Evolutionary conservation across 2,329 filamentous ascomycete genomes (phyloP).

Genomic region (Sporothrix brunneoviolacea): DNA sequence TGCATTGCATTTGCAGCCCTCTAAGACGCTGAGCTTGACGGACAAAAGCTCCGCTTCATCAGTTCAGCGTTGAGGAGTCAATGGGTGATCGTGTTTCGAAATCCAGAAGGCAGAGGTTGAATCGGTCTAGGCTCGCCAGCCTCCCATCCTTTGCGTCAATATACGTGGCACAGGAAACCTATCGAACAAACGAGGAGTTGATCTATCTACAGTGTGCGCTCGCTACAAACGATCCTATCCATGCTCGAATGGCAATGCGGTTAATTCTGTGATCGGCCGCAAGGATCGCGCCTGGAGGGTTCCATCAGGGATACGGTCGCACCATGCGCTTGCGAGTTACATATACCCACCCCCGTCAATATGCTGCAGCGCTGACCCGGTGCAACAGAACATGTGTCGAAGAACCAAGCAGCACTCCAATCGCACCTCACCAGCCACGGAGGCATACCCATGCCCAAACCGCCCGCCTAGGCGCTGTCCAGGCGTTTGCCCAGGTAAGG

Average conservation of each 20-base stretch:
- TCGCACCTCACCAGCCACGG: neutral
- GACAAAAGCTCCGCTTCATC: no score
- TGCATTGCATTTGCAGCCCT: neutral
- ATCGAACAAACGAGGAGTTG: neutral
- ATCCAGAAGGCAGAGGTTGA: neutral
- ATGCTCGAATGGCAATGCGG: slow-evolving; percentile 5
- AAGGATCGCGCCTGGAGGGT: slow-evolving; percentile 3
- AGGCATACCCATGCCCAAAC: neutral
- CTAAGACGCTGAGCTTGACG: neutral
- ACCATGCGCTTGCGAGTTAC: slow-evolving; percentile 15
- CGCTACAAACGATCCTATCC: neutral
- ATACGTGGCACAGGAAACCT: no score
- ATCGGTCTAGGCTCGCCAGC: neutral
- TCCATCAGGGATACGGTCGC: slow-evolving; percentile 14
- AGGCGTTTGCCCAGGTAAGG: neutral
- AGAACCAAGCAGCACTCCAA: neutral
- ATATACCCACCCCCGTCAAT: slow-evolving; percentile 17
- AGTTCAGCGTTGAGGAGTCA: neutral
- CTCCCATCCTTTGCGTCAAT: neutral
- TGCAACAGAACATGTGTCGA: slow-evolving; percentile 14
- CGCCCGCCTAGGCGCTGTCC: no score
- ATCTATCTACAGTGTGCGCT: neutral
- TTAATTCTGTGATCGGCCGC: slow-evolving; percentile 13
- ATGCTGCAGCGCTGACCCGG: slow-evolving; percentile 4
- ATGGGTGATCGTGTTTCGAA: slow-evolving; percentile 1